These are phyloP conservation scores for Fraxinus americana DNA, from an alignment of 257 asterid species.

Conservation along the genomic window DNA sequence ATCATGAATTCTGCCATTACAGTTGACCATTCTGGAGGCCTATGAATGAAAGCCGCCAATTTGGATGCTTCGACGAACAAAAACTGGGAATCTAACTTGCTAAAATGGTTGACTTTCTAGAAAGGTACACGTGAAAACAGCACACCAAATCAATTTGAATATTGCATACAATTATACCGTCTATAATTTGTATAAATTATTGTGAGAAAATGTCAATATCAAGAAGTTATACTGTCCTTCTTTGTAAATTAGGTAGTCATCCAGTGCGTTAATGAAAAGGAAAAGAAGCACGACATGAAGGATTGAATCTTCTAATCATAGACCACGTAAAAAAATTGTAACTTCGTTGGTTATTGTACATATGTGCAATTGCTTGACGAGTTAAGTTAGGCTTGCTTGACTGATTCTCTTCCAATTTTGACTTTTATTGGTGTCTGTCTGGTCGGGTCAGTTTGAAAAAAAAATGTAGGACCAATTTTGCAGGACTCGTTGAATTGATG, in stretches of 20 bases:
- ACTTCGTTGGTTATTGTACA: too few species aligned
- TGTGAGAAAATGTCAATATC: background rate
- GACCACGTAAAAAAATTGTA: too few species aligned
- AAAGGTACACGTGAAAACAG: background rate
- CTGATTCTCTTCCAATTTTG: background rate
- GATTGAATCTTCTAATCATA: too few species aligned
- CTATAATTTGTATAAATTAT: too few species aligned
- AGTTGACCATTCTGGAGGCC: background rate
- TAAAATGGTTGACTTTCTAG: background rate
- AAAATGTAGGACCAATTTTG: background rate
- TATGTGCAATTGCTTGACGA: background rate
- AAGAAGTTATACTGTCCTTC: background rate
- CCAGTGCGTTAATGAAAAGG: background rate
- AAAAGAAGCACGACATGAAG: too few species aligned
- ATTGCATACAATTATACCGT: too few species aligned
- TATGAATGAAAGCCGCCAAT: conserved; percentile 16
- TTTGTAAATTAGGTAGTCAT: too few species aligned
- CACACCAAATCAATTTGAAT: too few species aligned
- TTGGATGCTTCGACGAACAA: background rate
- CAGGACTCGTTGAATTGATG: background rate
- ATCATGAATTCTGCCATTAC: background rate
- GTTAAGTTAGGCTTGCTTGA: too few species aligned
- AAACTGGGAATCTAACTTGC: background rate
- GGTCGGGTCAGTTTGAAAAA: background rate
- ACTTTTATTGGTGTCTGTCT: background rate